A percentile compares a stretch with the other conserved stretches of the same genome.
phyloP scores from a whole-genome alignment of 1,284 basidiomycete genomes.

The Malassezia obtusa region DNA sequence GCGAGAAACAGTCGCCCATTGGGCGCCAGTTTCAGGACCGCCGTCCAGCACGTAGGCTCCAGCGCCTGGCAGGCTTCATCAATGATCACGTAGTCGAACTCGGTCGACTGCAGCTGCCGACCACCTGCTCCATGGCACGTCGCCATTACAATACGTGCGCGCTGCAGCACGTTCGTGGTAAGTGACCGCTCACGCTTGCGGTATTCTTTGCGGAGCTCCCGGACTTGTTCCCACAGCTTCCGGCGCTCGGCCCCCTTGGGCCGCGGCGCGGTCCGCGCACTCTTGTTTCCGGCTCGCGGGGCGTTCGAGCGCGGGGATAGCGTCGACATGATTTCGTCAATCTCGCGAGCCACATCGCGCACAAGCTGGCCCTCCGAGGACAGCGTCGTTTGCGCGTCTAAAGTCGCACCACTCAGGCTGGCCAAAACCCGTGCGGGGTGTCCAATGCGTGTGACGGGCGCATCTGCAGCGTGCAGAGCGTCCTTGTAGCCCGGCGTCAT shows the following conservation, averaged over 20 bases:
- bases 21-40: slow-evolving; percentile 56
- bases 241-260: slow-evolving; percentile 64
- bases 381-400: slow-evolving; percentile 70
- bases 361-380: slow-evolving; percentile 34
- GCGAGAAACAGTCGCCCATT: slow-evolving; percentile 37
- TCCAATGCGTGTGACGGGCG: slow-evolving; percentile 32
- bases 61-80: slow-evolving; percentile 86
- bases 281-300: slow-evolving; percentile 37
- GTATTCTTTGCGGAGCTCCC: slow-evolving; percentile 82
- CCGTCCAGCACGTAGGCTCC: slow-evolving; percentile 95
- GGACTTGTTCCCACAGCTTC: slow-evolving; percentile 83
- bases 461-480: slow-evolving; percentile 21
- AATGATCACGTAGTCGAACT: slow-evolving; percentile 82
- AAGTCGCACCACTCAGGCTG: slow-evolving; percentile 64
- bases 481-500: slow-evolving; percentile 20
- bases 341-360: slow-evolving; percentile 33
- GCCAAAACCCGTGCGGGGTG: slow-evolving; percentile 82
- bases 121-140: slow-evolving; percentile 67
- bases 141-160: slow-evolving; percentile 74
- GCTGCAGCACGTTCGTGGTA: slow-evolving; percentile 64
- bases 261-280: slow-evolving; percentile 19
- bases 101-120: slow-evolving; percentile 20
- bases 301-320: slow-evolving; percentile 15
- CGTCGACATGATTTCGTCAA: slow-evolving; percentile 15
- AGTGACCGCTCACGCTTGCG: slow-evolving; percentile 75